Conservation (phyloP, 1,139 yeast genomes). For the Nakaseomyces kungkrabaensis region DNA sequence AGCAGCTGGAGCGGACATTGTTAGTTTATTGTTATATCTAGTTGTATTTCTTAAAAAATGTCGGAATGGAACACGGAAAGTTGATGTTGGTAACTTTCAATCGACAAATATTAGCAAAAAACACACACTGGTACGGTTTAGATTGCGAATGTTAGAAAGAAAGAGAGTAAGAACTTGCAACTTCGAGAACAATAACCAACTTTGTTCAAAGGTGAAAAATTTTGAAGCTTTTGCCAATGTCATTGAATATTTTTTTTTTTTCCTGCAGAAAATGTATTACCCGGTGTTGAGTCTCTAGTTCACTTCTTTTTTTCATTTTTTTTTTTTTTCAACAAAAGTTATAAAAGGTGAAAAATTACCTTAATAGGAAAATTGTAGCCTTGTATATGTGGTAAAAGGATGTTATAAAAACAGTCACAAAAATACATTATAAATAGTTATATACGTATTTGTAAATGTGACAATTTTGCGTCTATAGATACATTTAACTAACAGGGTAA, state of each 20-base stretch:
- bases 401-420: neutral
- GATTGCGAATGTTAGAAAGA: neutral
- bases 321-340: neutral
- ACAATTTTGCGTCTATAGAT: neutral
- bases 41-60: constrained; percentile 25
- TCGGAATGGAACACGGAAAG: constrained; percentile 89
- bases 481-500: too few relatives aligned
- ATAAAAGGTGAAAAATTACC: neutral
- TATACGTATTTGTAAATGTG: neutral
- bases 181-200: neutral
- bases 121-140: neutral
- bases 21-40: constrained; percentile 17
- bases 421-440: neutral
- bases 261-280: neutral
- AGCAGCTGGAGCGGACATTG: constrained; percentile 38
- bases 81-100: constrained; percentile 86
- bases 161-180: neutral
- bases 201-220: neutral
- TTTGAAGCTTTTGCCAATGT: neutral
- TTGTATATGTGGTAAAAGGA: neutral
- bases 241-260: neutral
- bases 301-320: neutral
- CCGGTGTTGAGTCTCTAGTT: neutral
- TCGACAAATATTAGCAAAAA: constrained; percentile 40
- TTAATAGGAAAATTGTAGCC: neutral